These are phyloP conservation scores for Candida qinlingensis DNA, from an alignment of 805 yeast species.

Conservation along the genomic window DNA sequence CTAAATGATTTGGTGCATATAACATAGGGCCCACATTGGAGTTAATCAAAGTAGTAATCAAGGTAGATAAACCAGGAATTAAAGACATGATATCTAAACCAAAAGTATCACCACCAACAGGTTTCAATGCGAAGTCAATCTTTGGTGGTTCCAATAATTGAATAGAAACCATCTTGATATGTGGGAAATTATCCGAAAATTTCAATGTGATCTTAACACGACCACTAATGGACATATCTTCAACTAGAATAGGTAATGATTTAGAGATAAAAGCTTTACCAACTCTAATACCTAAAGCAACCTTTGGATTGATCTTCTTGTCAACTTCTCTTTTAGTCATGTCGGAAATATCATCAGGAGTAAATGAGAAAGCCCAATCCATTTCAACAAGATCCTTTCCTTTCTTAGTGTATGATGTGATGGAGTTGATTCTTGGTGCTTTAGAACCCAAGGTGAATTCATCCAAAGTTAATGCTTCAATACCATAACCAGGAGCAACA, in stretches of 20 bases:
- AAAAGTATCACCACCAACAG: slow-evolving; percentile 85
- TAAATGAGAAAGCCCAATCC: slow-evolving; percentile 80
- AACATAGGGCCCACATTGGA: slow-evolving; percentile 69
- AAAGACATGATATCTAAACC: slow-evolving; percentile 82
- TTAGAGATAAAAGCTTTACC: slow-evolving; percentile 80
- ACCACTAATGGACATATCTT: slow-evolving; percentile 74
- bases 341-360: slow-evolving; percentile 78
- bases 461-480: slow-evolving; percentile 65
- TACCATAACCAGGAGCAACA: slow-evolving; percentile 79
- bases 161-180: slow-evolving; percentile 64
- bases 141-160: slow-evolving; percentile 74
- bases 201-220: slow-evolving; percentile 59
- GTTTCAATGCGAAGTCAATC: slow-evolving; percentile 75
- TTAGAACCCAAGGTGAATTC: slow-evolving; percentile 79
- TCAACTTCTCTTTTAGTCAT: slow-evolving; percentile 74
- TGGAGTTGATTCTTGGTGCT: slow-evolving; percentile 68
- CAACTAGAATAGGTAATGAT: slow-evolving; percentile 71
- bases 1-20: slow-evolving; percentile 78
- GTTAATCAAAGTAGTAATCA: slow-evolving; percentile 67
- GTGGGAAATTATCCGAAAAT: slow-evolving; percentile 68
- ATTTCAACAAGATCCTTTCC: slow-evolving; percentile 67
- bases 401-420: slow-evolving; percentile 66
- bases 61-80: slow-evolving; percentile 71
- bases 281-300: slow-evolving; percentile 72
- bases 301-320: slow-evolving; percentile 71